Conservation (phyloP, 768 basidiomycete species). For the Collybia nuda region DNA sequence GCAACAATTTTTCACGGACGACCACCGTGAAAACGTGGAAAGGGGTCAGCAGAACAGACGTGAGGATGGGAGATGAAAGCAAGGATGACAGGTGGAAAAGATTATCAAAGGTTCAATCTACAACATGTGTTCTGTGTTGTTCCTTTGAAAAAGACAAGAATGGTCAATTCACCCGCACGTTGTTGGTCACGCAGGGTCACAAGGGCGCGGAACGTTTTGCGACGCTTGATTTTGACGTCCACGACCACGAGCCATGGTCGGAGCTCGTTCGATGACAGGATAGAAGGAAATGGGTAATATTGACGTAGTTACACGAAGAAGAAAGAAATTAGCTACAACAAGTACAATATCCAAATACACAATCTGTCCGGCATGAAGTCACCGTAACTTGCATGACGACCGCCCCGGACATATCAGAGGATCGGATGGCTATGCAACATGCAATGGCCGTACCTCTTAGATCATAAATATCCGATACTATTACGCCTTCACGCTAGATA, state of each 20-base stretch:
- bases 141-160: slow-evolving; percentile 20
- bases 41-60: neutral
- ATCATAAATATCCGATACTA: neutral
- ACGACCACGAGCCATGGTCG: neutral
- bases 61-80: slow-evolving; percentile 9
- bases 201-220: slow-evolving; percentile 6
- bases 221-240: neutral
- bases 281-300: no score
- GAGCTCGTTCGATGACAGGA: neutral
- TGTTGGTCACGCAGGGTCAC: slow-evolving; percentile 17
- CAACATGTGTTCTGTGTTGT: slow-evolving; percentile 29
- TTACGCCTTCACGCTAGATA: neutral
- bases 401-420: neutral
- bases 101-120: slow-evolving; percentile 24
- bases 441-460: neutral
- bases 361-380: neutral
- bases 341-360: neutral
- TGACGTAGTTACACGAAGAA: no score
- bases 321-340: neutral
- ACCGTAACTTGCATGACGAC: neutral
- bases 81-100: slow-evolving; percentile 17
- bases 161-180: slow-evolving; percentile 28
- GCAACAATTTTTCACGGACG: slow-evolving; percentile 24
- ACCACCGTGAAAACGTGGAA: slow-evolving; percentile 12
- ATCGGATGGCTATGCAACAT: no score